Evolutionary conservation across 2,329 filamentous ascomycete genomes (phyloP).

Genomic region (Colletotrichum karsti): DNA sequence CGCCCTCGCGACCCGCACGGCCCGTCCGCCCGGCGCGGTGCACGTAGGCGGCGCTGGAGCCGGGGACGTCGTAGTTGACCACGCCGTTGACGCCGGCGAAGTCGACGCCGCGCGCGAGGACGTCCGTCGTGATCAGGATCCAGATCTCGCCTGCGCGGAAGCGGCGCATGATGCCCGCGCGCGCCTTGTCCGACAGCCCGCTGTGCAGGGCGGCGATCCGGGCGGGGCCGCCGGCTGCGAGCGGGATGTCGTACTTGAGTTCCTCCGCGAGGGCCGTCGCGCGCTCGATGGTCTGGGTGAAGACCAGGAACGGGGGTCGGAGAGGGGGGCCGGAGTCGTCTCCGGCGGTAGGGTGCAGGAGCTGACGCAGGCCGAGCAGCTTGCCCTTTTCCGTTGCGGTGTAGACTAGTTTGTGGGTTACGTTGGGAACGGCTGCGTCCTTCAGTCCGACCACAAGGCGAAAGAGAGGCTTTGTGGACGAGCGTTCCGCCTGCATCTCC

Average conservation of each 20-base stretch:
- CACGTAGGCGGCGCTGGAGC: conserved; percentile 88
- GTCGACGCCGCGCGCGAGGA: conserved; percentile 91
- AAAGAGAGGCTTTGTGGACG: conserved; percentile 61
- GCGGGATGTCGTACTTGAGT: conserved; percentile 92
- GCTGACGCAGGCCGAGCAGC: conserved; percentile 87
- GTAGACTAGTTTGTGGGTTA: conserved; percentile 88
- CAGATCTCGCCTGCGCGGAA: conserved; percentile 95
- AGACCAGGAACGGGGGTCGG: conserved; percentile 90
- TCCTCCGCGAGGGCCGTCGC: conserved; percentile 89
- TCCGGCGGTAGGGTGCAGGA: conserved; percentile 78
- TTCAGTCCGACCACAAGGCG: conserved; percentile 95
- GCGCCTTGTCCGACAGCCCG: conserved; percentile 78
- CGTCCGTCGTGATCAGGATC: conserved; percentile 95
- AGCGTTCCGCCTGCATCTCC: conserved; percentile 68
- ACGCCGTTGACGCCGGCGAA: conserved; percentile 96
- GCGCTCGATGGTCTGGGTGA: conserved; percentile 94
- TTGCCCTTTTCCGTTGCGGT: conserved; percentile 94
- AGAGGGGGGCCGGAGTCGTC: conserved; percentile 67
- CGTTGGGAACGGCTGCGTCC: conserved; percentile 92
- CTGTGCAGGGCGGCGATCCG: conserved; percentile 93
- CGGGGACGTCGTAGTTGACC: conserved; percentile 96
- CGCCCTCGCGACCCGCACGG: conserved; percentile 85
- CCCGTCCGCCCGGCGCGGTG: conserved; percentile 94
- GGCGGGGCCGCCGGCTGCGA: conserved; percentile 83
- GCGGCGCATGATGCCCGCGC: conserved; percentile 83